Evolutionary conservation across 1,284 basidiomycete genomes (phyloP).

Genomic region (Trametes polyzona): DNA sequence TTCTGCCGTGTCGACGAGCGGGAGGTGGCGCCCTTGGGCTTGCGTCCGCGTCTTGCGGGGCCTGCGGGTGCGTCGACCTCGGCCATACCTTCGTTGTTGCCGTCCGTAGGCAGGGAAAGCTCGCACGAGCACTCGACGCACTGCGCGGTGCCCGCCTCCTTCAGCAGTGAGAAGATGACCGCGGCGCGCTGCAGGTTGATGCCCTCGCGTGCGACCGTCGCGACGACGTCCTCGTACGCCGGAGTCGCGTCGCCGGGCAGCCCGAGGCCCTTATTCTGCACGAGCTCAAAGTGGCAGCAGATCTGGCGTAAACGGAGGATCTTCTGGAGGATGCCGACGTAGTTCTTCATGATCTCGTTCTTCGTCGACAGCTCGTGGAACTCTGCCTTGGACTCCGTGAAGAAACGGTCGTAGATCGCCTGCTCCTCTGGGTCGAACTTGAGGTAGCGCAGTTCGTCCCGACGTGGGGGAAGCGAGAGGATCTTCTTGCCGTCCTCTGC

Average conservation of each 20-base stretch:
- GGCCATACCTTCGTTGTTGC: constrained; percentile 49
- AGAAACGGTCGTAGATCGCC: constrained; percentile 86
- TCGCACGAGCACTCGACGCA: constrained; percentile 89
- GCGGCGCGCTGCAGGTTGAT: constrained; percentile 76
- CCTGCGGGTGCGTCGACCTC: constrained; percentile 55
- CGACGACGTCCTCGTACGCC: constrained; percentile 73
- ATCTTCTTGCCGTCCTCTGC: constrained; percentile 84
- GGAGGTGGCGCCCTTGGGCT: constrained; percentile 57
- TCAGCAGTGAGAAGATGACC: constrained; percentile 80
- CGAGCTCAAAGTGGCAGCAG: constrained; percentile 94
- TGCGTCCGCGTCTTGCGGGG: constrained; percentile 64
- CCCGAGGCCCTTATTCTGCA: constrained; percentile 69
- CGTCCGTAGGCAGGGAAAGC: constrained; percentile 59
- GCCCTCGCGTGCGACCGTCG: constrained; percentile 82
- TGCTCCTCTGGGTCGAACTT: constrained; percentile 86
- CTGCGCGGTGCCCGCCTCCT: constrained; percentile 84
- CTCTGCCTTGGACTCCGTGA: constrained; percentile 87
- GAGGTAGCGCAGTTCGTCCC: constrained; percentile 84
- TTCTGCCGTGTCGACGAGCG: constrained; percentile 71
- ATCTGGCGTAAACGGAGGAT: constrained; percentile 95
- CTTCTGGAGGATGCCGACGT: constrained; percentile 96
- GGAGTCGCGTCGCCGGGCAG: constrained; percentile 44
- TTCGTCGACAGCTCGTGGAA: constrained; percentile 87
- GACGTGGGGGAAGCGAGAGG: constrained; percentile 85
- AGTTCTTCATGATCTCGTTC: constrained; percentile 96